Evolutionary conservation across 192 early-diverging fungal genomes (phyloP), one percentile per base, ranked within the genome.

Genomic region (Dissophora ornata): DNA sequence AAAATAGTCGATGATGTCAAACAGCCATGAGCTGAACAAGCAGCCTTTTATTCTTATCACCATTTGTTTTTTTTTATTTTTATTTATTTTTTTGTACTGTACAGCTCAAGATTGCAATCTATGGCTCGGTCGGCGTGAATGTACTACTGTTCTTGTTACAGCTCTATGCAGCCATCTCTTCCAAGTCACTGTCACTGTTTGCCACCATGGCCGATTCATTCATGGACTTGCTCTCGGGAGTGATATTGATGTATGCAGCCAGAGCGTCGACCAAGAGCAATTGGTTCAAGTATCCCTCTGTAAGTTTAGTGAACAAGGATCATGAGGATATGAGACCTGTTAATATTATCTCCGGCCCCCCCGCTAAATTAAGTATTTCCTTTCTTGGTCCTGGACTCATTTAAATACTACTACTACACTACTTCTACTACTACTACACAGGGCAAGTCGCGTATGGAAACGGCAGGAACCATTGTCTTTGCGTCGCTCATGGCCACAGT

Each of bases 181-280:
- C 92, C 10, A 85, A 85, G 21, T 92, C 92, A 3, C 71, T 94
- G 40, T 87, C 91, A 22, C 73, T 94, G 33, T 92, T 94, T 69
- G 91, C 91, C 2, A 92, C 90, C 0, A 92, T 92, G 91, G 86
- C 89, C 30, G 92, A 92, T 74, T 86, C 92, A 8, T 89, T 89
- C 55, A 94, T 94, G 92, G 92, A 94, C 65, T 75, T 92, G 36
- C 68, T 94, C 48, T 90, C 88, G 24, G 88, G 85, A 0, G 80
- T 84, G 12, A 90, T 90, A 46, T 67, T 92, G 25, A 78, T 90
- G 47, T 85, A 86, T 57, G 84, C 92, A 2, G 84, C 84, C 3
- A 77, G 80, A 52, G 88, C 88, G 4, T 89, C 90, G 18, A 81
- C 83, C 28, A 82, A 81, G 25, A 81, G 83, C 42, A 87, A 91